Evolutionary conservation across 768 basidiomycete species (phyloP), one percentile per base, ranked within the genome.

Genomic region (Lactarius hatsudake): DNA sequence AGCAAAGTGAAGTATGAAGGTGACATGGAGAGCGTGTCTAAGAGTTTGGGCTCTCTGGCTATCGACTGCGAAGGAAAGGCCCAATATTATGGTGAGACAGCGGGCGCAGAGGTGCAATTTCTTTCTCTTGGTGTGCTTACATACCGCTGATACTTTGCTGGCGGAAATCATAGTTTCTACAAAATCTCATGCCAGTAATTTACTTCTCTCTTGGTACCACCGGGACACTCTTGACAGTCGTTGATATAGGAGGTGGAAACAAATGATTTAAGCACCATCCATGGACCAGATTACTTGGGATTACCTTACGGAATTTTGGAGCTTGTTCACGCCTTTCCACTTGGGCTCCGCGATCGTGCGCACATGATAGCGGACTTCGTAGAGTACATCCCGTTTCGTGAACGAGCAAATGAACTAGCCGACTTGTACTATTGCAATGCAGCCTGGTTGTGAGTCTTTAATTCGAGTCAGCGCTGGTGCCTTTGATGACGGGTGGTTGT

Each of bases 31-130:
- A 67, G 69, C 2, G 73, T 81, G 26, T 76, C 80, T 15, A 78
- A 79, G 40, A 76, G 76, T 30, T 74, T 84, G 51, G 84, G 84
- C 28, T 81, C 83, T 8, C 78, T 86, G 13, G 78, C 83, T 0
- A 80, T 86, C 42, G 81, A 81, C 45, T 59, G 75, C 7, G 78
- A 84, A 61, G 84, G 83, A n/a, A 80, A 81, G 59, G 75, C 80
- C 1, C 79, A 77, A 64, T 85, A 84, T 72, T 81, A 82, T 68
- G 84, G 84, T 15, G 81, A 79, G 66, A 80, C 81, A 5, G 79
- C 83, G 28, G 77, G 80, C 20, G 81, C 83, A 28, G 84, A 84
- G 79, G 84, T 83, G 68, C 61, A 75, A n/a, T n/a, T 26, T 38
- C 42, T 15, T 61, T 51, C 20, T 60, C 66, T 32, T 10, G 53